Base-by-base conservation (phyloP, 768 basidiomycete species). In the Phylloporus sp. region DNA sequence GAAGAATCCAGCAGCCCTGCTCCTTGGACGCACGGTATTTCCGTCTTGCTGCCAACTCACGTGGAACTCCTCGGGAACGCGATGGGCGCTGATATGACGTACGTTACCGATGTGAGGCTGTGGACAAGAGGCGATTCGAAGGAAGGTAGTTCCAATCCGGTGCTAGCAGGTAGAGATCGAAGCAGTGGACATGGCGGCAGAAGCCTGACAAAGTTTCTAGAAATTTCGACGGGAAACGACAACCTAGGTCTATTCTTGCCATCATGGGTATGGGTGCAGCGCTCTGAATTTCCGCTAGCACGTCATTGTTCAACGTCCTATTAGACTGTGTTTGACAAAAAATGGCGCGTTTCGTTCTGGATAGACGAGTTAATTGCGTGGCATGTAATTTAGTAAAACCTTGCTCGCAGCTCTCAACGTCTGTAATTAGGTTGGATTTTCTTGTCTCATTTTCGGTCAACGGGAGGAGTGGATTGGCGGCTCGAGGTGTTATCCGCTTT, bases 401-500 rank as follows among this genome's bases (percentile, higher is more conserved):
- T 34, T 34, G 34, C 44, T 18, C 20, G 18, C 38, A 24, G 23
- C 28, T 43, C 18, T 27, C 28, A n/a, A 22, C 11, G 28, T 29
- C 38, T 40, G 18, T 20, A 31, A 49, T 39, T 40, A 6, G 36
- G 28, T 24, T 23, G 42, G 43, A 50, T 44, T 38, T 50, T 44
- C 49, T 50, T 28, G 27, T 15, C n/a, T n/a, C 20, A 31, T 26
- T 43, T 22, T n/a, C 27, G 48, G 26, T 23, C 20, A 20, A 12
- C 29, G 12, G 29, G 12, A 12, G 12, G 4, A 12, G 32, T 22
- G 42, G 49, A 44, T 49, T 43, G 49, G 40, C 49, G 38, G 36
- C n/a, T 38, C 20, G 4, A 18, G 13, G 24, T 13, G 27, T n/a
- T 42, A 11, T 42, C 54, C 45, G 8, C 29, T 55, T 55, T 55